Base-by-base conservation (phyloP, 768 basidiomycete species). In the Thelephora ganbajun region DNA sequence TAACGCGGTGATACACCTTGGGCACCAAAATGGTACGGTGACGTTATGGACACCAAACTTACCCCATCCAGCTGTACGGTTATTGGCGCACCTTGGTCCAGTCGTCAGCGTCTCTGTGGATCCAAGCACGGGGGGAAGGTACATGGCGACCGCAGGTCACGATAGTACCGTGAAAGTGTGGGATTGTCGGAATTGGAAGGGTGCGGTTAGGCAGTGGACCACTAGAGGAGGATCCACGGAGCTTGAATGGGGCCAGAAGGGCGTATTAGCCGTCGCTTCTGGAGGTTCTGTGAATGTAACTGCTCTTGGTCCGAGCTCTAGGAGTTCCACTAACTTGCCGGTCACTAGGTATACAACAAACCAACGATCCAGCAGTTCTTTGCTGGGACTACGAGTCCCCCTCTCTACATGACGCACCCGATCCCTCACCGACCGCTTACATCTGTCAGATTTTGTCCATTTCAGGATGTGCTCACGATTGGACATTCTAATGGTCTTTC, bases 41-140 rank as follows among this genome's bases (percentile, higher is more conserved):
- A 92, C 92, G 0, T 70, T 98, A 2, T 97, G 93, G 92, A 94
- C 93, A 6, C 96, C 96, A 0, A 96, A 94, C 59, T 72, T 96
- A 3, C 79, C 89, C 0, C 83, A 89, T 50, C 87, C 94, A 0
- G 91, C 89, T 1, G 89, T 98, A 33, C 90, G 87, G 52, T 74
- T 97, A 0, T 75, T 96, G 6, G 85, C 94, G 1, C 96, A 98
- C 59, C 66, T 89, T 1, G 92, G 93, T 0, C 91, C 93, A 0
- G 79, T 97, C 2, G 72, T 76, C 2, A 77, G 83, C 26, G 70
- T 94, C 14, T 75, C 81, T 20, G 75, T 96, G 4, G 94, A 98
- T 62, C 82, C 85, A 0, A 87, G 83, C 48, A 71, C 79, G 5
- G 83, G 83, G 1, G 94, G 94, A 1, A 62, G 90, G 26, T 93